A percentile compares a stretch with the other conserved stretches of the same genome.
These are phyloP conservation scores for Castanopsis chinensis DNA, from an alignment of 306 rosid species.

Conservation along the genomic window DNA sequence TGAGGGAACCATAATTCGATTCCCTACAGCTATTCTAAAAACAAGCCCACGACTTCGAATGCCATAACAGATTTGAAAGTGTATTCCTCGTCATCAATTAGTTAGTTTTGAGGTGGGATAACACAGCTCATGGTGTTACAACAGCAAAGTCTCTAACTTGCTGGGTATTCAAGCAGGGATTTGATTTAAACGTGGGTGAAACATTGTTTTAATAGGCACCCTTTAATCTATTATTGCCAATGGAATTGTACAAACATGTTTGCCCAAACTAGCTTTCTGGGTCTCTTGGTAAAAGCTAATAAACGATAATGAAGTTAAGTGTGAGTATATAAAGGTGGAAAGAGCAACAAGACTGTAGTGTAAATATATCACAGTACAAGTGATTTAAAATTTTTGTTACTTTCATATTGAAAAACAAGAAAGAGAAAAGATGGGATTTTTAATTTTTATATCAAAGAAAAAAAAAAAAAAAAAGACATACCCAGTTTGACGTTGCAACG, in stretches of 20 bases:
- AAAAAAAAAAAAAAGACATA: slow-evolving; percentile 11
- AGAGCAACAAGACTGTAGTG: not conserved
- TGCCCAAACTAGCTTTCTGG: not conserved
- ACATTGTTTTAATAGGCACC: no score
- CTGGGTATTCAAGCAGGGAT: no score
- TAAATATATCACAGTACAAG: not conserved
- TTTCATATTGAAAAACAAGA: not conserved
- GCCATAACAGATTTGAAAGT: no score
- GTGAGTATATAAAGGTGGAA: not conserved
- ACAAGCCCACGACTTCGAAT: no score
- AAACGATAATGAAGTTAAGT: not conserved
- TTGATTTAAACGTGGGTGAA: no score
- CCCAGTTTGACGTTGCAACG: slow-evolving; percentile 94
- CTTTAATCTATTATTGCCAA: not conserved
- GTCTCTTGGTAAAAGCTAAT: not conserved
- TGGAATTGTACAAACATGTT: not conserved
- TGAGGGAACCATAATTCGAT: no score
- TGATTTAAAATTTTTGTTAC: not conserved
- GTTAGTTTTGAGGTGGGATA: no score
- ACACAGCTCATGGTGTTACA: no score
- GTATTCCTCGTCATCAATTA: no score
- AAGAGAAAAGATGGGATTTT: not conserved
- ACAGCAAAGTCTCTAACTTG: no score
- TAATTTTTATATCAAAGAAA: no score
- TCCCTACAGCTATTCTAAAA: no score